Percentiles rank a stretch among this genome's conserved stretches.
Evolutionary conservation across 768 basidiomycete species (phyloP).

Genomic region (Russula abietina): DNA sequence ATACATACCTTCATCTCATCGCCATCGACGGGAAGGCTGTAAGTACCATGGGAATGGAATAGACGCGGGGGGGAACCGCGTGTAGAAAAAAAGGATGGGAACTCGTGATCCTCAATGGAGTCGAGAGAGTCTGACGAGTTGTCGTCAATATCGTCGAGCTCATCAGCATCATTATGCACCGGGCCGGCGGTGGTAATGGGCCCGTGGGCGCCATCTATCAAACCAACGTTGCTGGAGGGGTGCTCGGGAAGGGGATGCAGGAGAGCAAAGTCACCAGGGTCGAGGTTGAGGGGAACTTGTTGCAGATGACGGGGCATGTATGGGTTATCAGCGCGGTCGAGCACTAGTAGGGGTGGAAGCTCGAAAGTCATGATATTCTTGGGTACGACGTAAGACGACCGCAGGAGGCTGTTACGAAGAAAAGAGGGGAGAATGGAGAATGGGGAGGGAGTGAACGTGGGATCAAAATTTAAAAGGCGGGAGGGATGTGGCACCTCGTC

Average conservation of each 20-base stretch:
- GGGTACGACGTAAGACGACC: neutral
- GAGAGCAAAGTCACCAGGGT: neutral
- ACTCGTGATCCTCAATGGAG: constrained; percentile 48
- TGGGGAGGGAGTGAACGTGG: constrained; percentile 1
- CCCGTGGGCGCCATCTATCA: neutral
- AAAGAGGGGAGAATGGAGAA: neutral
- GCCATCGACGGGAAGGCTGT: constrained; percentile 68
- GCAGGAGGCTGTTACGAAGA: neutral
- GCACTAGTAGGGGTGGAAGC: neutral
- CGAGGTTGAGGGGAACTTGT: neutral
- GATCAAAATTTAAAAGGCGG: constrained; percentile 12
- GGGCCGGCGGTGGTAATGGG: neutral
- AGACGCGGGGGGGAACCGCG: constrained; percentile 44
- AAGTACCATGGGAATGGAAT: constrained; percentile 60
- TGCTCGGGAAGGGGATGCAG: neutral
- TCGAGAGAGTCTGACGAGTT: constrained; percentile 38
- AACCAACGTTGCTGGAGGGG: neutral
- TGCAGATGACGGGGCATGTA: constrained; percentile 14
- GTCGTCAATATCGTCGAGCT: constrained; percentile 34
- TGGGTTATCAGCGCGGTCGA: constrained; percentile 16
- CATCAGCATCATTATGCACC: neutral
- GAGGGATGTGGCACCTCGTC: constrained; percentile 18
- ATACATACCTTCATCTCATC: constrained; percentile 59
- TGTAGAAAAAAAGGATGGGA: constrained; percentile 55
- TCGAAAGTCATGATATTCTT: constrained; percentile 8